phyloP scores from a whole-genome alignment of 768 basidiomycete species.

The Lyophyllum decastes region DNA sequence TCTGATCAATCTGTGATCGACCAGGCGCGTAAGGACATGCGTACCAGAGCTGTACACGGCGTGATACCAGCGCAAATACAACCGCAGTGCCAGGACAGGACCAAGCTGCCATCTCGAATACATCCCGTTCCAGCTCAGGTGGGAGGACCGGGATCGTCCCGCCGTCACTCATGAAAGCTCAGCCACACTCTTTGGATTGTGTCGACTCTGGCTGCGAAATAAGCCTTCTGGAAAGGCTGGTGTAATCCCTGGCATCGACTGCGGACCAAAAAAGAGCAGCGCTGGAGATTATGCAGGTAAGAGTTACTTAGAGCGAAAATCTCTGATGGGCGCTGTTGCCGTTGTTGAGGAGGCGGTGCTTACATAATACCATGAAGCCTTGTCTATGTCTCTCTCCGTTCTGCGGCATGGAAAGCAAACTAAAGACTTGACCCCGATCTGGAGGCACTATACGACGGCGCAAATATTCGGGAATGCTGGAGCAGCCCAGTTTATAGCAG shows the following conservation, averaged over 20 bases:
- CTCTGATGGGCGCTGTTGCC: background rate
- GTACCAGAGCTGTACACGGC: conserved; percentile 24
- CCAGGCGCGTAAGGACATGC: background rate
- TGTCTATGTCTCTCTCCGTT: conserved; percentile 10
- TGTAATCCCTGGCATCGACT: background rate
- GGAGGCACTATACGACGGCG: conserved; percentile 12
- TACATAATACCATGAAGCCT: conserved; percentile 3
- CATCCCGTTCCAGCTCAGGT: conserved; percentile 25
- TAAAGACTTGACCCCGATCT: background rate
- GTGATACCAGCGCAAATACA: conserved; percentile 20
- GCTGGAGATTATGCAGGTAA: background rate
- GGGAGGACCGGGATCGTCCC: conserved; percentile 16
- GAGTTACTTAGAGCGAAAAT: too few species aligned
- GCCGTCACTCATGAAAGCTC: background rate
- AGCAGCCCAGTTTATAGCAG: conserved; percentile 39
- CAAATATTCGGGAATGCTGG: conserved; percentile 30
- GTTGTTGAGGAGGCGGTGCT: background rate
- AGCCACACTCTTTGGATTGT: background rate
- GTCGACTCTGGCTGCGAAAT: background rate
- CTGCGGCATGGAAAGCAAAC: conserved; percentile 5
- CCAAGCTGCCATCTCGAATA: conserved; percentile 25
- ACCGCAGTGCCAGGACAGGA: conserved; percentile 16
- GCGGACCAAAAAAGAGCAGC: background rate
- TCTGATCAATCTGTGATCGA: background rate
- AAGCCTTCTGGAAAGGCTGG: background rate